Percentiles rank a stretch among this genome's conserved stretches.
Conservation (phyloP, 202 grass and related monocot species). For the Tripidium arundinaceum region DNA sequence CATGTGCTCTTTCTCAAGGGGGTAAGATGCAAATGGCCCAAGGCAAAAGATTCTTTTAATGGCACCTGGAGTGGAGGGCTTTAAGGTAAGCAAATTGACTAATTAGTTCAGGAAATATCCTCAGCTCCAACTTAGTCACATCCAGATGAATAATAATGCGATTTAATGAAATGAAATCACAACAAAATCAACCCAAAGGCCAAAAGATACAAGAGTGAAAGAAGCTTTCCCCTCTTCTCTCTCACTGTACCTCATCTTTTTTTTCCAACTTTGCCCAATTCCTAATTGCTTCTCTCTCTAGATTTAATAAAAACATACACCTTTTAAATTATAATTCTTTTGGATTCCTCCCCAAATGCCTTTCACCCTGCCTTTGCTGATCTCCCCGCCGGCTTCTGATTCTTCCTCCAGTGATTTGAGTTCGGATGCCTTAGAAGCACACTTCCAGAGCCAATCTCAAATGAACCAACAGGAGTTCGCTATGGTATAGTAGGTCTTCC, state of each 20-base stretch:
- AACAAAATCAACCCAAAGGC: constrained; percentile 5
- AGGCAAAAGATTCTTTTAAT: constrained; percentile 31
- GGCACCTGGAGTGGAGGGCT: constrained; percentile 31
- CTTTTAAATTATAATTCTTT: constrained; percentile 42
- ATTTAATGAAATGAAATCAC: constrained; percentile 10
- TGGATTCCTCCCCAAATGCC: constrained; percentile 43
- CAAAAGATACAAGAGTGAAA: constrained; percentile 39
- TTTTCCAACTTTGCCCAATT: constrained; percentile 26
- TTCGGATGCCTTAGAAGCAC: constrained; percentile 69
- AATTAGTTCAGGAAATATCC: constrained; percentile 9
- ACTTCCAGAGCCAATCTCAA: constrained; percentile 92
- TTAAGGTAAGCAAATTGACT: constrained; percentile 37
- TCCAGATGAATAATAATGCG: constrained; percentile 17
- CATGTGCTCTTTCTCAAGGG: constrained; percentile 25
- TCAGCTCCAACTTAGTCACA: constrained; percentile 6
- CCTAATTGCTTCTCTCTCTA: constrained; percentile 38
- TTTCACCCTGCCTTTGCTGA: background rate
- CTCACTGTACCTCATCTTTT: constrained; percentile 37
- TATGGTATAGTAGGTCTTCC: constrained; percentile 77
- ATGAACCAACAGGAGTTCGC: constrained; percentile 61
- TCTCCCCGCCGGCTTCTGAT: constrained; percentile 46
- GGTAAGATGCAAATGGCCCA: constrained; percentile 34
- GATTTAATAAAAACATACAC: constrained; percentile 36
- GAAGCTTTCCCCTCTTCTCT: constrained; percentile 19
- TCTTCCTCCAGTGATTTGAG: constrained; percentile 71